Evolutionary conservation across 2,329 filamentous ascomycete genomes (phyloP).

Genomic region (Hymenoscyphus occultus): DNA sequence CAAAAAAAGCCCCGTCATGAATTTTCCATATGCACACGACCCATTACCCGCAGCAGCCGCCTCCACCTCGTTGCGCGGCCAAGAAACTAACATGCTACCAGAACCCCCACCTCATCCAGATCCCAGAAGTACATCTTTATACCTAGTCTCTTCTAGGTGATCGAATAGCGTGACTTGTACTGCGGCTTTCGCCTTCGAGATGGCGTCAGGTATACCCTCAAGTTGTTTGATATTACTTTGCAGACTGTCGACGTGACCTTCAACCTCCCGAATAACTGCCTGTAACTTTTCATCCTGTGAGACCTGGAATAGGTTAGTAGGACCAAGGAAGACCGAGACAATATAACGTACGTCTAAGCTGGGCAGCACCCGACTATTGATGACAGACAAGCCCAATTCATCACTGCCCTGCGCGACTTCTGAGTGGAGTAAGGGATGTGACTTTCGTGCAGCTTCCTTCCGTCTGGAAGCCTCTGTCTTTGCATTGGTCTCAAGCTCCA

Average conservation of each 20-base stretch:
- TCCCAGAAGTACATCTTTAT: conserved; percentile 35
- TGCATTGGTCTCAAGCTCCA: conserved; percentile 53
- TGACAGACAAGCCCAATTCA: conserved; percentile 17
- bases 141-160: conserved; percentile 31
- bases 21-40: background rate
- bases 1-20: background rate
- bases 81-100: background rate
- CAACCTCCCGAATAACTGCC: conserved; percentile 29
- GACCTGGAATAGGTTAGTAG: conserved; percentile 26
- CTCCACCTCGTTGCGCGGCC: conserved; percentile 8
- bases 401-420: conserved; percentile 16
- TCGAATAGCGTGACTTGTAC: conserved; percentile 34
- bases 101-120: conserved; percentile 3
- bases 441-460: conserved; percentile 41
- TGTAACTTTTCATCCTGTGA: conserved; percentile 31
- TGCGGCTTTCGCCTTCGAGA: conserved; percentile 33
- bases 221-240: conserved; percentile 35
- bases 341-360: conserved; percentile 26
- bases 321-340: background rate
- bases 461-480: conserved; percentile 51
- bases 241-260: conserved; percentile 36
- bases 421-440: conserved; percentile 34
- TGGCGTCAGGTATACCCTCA: conserved; percentile 32
- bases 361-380: conserved; percentile 5
- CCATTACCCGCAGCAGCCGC: background rate